phyloP scores from a whole-genome alignment of 139 green algal genomes.

The Bryopsis sp. region DNA sequence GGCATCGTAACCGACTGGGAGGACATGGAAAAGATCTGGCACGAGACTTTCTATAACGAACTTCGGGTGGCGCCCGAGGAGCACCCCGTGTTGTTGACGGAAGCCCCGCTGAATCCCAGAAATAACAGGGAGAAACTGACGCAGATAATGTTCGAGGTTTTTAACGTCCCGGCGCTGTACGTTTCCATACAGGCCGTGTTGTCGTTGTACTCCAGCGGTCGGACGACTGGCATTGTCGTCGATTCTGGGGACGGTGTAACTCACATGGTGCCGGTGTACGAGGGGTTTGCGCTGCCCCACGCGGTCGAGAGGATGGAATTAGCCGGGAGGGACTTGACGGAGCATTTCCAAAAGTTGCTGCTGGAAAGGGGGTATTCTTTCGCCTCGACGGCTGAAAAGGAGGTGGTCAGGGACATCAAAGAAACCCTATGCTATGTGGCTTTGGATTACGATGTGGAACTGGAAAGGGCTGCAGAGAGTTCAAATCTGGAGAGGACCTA shows the following conservation, averaged over 20 bases:
- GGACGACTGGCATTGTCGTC: slow-evolving; percentile 88
- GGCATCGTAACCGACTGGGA: slow-evolving; percentile 95
- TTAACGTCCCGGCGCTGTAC: slow-evolving; percentile 65
- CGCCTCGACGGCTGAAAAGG: slow-evolving; percentile 79
- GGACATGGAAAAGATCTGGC: slow-evolving; percentile 89
- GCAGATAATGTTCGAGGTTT: slow-evolving; percentile 39
- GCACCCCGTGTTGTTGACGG: slow-evolving; percentile 96
- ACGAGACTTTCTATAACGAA: slow-evolving; percentile 97
- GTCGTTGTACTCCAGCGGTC: slow-evolving; percentile 86
- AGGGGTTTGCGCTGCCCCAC: slow-evolving; percentile 88
- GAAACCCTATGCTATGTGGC: slow-evolving; percentile 87
- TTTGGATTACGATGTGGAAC: slow-evolving; percentile 57
- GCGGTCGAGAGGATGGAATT: slow-evolving; percentile 85
- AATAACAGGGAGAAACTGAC: slow-evolving; percentile 90
- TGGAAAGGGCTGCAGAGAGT: slow-evolving; percentile 25
- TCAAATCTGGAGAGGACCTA: slow-evolving; percentile 59
- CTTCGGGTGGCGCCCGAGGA: slow-evolving; percentile 83
- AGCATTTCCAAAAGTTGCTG: slow-evolving; percentile 77
- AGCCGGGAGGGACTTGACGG: slow-evolving; percentile 85
- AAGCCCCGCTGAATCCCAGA: slow-evolving; percentile 97
- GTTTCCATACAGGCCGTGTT: slow-evolving; percentile 86
- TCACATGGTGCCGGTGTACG: slow-evolving; percentile 90
- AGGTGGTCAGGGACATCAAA: slow-evolving; percentile 94
- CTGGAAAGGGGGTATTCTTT: slow-evolving; percentile 82
- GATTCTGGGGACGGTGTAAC: slow-evolving; percentile 86